phyloP scores from a whole-genome alignment of 441 rosid genomes.

The Mallotus japonicus region DNA sequence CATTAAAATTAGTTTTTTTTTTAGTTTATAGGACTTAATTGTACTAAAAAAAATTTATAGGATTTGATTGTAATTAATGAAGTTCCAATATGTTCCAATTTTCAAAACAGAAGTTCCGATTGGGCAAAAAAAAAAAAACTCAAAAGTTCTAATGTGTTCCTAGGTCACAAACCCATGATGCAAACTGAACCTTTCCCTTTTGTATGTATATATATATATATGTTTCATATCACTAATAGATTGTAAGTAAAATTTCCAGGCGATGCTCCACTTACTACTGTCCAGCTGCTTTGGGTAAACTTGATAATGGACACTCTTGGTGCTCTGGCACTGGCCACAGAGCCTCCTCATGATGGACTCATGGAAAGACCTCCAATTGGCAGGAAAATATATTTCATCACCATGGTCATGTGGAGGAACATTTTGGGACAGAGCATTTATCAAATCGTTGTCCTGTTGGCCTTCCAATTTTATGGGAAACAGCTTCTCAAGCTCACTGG shows the following conservation, averaged over 20 bases:
- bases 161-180: no score
- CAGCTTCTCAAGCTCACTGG: slow-evolving; percentile 42
- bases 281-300: slow-evolving; percentile 62
- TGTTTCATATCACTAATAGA: slow-evolving; percentile 9
- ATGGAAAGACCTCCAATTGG: slow-evolving; percentile 51
- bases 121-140: no score
- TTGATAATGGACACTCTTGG: slow-evolving; percentile 64
- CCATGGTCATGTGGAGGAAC: slow-evolving; percentile 53
- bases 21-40: no score
- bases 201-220: no score
- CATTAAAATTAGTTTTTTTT: no score
- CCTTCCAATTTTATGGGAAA: slow-evolving; percentile 44
- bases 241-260: slow-evolving; percentile 30
- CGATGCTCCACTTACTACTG: slow-evolving; percentile 49
- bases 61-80: no score
- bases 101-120: no score
- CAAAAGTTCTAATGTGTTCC: no score
- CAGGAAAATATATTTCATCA: slow-evolving; percentile 39
- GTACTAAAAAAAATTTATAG: no score
- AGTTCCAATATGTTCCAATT: no score
- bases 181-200: no score
- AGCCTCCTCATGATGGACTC: slow-evolving; percentile 45
- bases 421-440: slow-evolving; percentile 44
- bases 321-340: slow-evolving; percentile 55
- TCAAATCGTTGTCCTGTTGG: slow-evolving; percentile 35